phyloP scores from a whole-genome alignment of 1,284 basidiomycete genomes.

The Ganoderma leucocontextum region DNA sequence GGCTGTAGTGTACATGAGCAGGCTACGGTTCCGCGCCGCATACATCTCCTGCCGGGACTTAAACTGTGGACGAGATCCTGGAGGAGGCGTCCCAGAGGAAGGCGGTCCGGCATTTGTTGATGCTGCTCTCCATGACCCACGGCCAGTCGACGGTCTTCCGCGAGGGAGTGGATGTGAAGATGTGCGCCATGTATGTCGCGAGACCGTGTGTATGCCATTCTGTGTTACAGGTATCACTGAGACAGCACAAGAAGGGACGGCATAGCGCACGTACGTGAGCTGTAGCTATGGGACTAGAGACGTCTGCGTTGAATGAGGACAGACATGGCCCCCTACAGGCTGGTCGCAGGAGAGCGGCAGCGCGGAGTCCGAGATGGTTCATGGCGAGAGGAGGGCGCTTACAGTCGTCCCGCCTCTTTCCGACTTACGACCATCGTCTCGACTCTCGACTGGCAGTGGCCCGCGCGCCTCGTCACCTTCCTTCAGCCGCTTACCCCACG shows the following conservation, averaged over 20 bases:
- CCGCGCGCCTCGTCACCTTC: conserved; percentile 8
- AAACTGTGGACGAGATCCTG: conserved; percentile 27
- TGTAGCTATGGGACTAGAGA: not conserved
- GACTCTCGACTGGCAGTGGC: conserved; percentile 8
- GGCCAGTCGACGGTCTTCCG: conserved; percentile 6
- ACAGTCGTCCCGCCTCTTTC: conserved; percentile 19
- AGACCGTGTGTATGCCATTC: conserved; percentile 20
- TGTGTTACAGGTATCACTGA: not conserved
- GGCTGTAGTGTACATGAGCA: conserved; percentile 84
- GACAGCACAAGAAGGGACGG: not conserved
- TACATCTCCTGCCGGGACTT: conserved; percentile 46
- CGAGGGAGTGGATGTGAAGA: conserved; percentile 4
- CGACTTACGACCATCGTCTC: conserved; percentile 19
- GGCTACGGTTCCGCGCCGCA: conserved; percentile 67
- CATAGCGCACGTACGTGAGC: conserved; percentile 19
- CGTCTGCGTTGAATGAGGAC: conserved; percentile 11
- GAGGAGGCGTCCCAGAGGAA: conserved; percentile 23
- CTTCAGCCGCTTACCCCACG: not conserved
- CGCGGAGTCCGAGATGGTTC: conserved; percentile 31
- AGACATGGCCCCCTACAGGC: conserved; percentile 20
- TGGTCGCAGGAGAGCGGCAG: conserved; percentile 30
- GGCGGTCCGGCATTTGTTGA: conserved; percentile 28
- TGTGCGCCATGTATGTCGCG: conserved; percentile 13
- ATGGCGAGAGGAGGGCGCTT: conserved; percentile 30
- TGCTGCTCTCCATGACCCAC: conserved; percentile 23